A percentile compares a stretch with the other conserved stretches of the same genome.
Conservation (phyloP, 805 yeast species). For the Blastobotrys chiropterorum region DNA sequence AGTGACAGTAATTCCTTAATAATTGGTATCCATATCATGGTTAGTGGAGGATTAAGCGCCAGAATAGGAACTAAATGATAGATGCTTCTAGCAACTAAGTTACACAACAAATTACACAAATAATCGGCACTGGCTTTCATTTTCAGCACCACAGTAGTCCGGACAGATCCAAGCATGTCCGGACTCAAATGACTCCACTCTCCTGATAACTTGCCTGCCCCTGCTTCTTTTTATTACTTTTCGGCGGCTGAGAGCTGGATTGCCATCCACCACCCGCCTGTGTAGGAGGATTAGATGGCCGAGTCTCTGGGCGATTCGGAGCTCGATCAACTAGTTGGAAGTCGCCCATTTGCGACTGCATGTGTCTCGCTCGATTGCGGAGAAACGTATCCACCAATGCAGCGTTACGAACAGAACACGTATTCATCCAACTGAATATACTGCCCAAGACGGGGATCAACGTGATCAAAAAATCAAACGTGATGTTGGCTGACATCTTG, state of each 20-base stretch:
- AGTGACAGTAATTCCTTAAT: too few species aligned
- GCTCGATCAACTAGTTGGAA: conserved; percentile 14
- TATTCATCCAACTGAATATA: conserved; percentile 72
- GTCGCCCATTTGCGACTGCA: conserved; percentile 15
- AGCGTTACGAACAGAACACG: conserved; percentile 85
- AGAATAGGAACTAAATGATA: too few species aligned
- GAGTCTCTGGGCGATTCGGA: background rate
- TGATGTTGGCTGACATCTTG: conserved; percentile 69
- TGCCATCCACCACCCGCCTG: background rate
- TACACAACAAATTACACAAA: background rate
- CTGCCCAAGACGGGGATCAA: conserved; percentile 79
- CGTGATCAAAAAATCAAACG: conserved; percentile 65
- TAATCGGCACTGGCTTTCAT: background rate
- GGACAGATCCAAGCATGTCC: background rate
- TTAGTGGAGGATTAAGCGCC: too few species aligned
- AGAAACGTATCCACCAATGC: conserved; percentile 60
- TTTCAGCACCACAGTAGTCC: background rate
- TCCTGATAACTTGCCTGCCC: conserved; percentile 2
- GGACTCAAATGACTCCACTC: background rate
- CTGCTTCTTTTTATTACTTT: background rate
- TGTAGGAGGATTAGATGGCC: background rate
- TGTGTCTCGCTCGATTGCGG: conserved; percentile 21
- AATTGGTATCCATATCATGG: too few species aligned
- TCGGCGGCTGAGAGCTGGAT: background rate
- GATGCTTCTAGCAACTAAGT: too few species aligned